These are phyloP conservation scores for Capronia epimyces DNA, from an alignment of 2,329 filamentous ascomycete genomes.

Conservation along the genomic window DNA sequence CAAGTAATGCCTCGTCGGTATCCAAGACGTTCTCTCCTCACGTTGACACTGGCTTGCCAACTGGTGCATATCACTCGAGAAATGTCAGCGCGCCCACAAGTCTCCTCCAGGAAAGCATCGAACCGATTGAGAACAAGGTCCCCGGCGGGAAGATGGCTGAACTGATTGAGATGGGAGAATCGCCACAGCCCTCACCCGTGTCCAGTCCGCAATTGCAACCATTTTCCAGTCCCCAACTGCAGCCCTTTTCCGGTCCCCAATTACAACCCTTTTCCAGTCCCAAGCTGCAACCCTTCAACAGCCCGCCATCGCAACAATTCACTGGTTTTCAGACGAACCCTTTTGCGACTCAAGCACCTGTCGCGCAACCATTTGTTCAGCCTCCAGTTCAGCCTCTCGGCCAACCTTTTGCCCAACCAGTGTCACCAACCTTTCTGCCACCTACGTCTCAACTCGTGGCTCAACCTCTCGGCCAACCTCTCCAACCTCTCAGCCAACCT, in stretches of 20 bases:
- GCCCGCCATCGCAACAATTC: background rate
- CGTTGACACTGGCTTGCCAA: slow-evolving; percentile 3
- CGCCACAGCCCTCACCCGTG: slow-evolving; percentile 4
- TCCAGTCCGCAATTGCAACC: background rate
- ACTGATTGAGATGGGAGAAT: slow-evolving; percentile 21
- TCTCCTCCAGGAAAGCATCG: slow-evolving; percentile 5
- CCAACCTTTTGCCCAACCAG: background rate
- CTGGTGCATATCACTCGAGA: slow-evolving; percentile 10
- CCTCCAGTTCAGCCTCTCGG: background rate
- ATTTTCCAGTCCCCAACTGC: background rate
- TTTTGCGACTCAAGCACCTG: background rate
- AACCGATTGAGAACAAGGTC: slow-evolving; percentile 11
- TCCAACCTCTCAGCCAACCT: background rate
- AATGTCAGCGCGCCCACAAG: slow-evolving; percentile 13
- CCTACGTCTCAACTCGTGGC: background rate
- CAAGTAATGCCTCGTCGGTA: slow-evolving; percentile 12
- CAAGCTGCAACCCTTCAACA: background rate
- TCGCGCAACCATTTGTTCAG: background rate
- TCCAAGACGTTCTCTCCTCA: slow-evolving; percentile 10
- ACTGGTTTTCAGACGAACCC: background rate
- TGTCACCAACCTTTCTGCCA: background rate
- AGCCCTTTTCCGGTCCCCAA: background rate
- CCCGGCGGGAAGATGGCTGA: slow-evolving; percentile 27
- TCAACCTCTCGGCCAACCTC: background rate
- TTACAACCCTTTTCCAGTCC: background rate